Conservation (phyloP, 2,329 filamentous ascomycete genomes). For the Ophiosphaerella narmari region DNA sequence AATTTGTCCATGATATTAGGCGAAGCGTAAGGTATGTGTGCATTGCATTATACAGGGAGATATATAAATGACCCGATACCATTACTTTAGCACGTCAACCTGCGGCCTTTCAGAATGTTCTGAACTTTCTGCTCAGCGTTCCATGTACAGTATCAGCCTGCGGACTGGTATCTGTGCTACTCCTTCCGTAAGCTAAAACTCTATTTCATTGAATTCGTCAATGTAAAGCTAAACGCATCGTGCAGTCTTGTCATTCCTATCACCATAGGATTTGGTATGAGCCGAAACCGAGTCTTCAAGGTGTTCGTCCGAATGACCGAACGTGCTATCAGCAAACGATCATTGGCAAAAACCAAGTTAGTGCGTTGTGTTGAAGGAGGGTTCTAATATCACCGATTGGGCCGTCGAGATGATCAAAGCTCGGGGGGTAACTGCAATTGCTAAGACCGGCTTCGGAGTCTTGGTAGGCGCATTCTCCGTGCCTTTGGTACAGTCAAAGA, state of each 20-base stretch:
- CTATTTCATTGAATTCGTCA: neutral
- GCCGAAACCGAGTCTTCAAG: neutral
- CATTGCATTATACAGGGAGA: neutral
- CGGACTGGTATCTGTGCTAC: neutral
- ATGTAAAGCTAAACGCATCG: neutral
- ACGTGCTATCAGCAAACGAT: neutral
- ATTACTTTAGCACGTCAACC: neutral
- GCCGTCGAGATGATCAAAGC: neutral
- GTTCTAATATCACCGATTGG: neutral
- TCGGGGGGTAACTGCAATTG: neutral
- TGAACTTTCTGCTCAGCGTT: neutral
- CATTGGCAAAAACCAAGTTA: neutral
- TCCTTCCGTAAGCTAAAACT: neutral
- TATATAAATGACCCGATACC: neutral
- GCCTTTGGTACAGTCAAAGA: neutral
- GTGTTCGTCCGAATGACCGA: neutral
- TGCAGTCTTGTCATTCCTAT: neutral
- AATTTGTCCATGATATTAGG: neutral
- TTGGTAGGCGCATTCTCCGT: neutral
- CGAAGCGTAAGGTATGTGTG: neutral
- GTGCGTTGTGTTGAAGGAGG: neutral
- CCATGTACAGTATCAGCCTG: neutral
- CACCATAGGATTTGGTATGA: neutral
- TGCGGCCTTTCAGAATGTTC: neutral
- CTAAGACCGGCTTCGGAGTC: neutral